Percentiles rank a stretch among this genome's conserved stretches.
phyloP scores from a whole-genome alignment of 176 grass and related monocot genomes.

The Rhipidocladum racemiflorum region DNA sequence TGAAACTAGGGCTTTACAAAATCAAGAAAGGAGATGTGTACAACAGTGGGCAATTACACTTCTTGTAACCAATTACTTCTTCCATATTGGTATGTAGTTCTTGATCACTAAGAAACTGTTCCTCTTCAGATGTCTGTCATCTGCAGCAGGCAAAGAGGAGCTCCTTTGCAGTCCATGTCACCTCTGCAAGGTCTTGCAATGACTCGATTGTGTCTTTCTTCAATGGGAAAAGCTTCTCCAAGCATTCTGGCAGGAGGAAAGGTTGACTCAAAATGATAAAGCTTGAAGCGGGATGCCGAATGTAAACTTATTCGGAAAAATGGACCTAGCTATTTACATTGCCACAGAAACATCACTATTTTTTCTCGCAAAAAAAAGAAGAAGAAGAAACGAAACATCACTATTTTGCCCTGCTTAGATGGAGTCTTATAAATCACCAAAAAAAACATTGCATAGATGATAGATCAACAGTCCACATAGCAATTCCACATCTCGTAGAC shows the following conservation, averaged over 20 bases:
- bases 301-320: not conserved
- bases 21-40: conserved; percentile 31
- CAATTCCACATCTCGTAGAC: not conserved
- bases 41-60: conserved; percentile 14
- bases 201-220: conserved; percentile 57
- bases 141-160: conserved; percentile 89
- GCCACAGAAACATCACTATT: not conserved
- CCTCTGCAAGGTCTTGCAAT: conserved; percentile 77
- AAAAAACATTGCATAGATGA: not conserved
- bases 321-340: not conserved
- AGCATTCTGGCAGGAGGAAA: conserved; percentile 57
- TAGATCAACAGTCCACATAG: not conserved
- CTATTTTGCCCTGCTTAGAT: not conserved
- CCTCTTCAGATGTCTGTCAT: conserved; percentile 26
- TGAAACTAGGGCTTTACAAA: conserved; percentile 34
- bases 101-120: conserved; percentile 7
- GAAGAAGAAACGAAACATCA: not conserved
- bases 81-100: conserved; percentile 17
- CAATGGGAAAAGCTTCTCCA: conserved; percentile 82
- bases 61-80: not conserved
- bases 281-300: not conserved
- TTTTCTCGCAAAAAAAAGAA: too few species aligned
- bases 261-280: not conserved
- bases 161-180: conserved; percentile 94
- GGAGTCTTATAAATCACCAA: not conserved